Evolutionary conservation across 345 rosid genomes (phyloP), one percentile per base, ranked within the genome.

Genomic region (Eucalyptus rudis): DNA sequence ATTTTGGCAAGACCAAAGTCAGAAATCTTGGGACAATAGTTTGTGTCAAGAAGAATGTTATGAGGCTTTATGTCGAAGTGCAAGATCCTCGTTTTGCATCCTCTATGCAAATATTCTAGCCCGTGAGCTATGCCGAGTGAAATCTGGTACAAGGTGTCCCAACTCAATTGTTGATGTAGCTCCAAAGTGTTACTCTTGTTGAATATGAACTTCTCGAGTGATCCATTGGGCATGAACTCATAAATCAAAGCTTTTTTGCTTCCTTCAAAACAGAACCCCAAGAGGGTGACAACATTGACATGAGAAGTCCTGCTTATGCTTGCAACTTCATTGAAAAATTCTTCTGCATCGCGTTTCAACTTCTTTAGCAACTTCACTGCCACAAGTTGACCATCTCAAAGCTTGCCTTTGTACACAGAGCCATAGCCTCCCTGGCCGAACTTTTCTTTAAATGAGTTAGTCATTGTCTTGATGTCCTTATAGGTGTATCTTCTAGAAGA

Each of bases 41-140:
- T 89, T 88, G 86, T 86, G 3, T 94, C 95, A 15, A 94, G 87
- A 79, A 94, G 93, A 88, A 94, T 92, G 76, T 93, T 94, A 0
- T 91, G 93, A 27, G 96, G 94, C 58, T 95, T 95, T 89, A 94
- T 92, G 86, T 94, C 93, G 1, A 93, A 94, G 86, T 94, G 93
- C 36, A 66, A 66, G 79, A 66, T 66, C 7, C 22, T 66, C 1
- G 11, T 31, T 10, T 66, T 93, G 88, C 94, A 93, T 14, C 93
- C 94, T 29, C 81, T 87, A 68, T 94, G 96, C 86, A 94, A 88
- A 68, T 93, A 93, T 88, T 93, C 93, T 3, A 93, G 88, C 33
- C 95, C 94, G 3, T 87, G 86, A 40, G 94, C 94, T 17, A 92
- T 87, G 62, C 94, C 94, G 1, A 89, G 24, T 0, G 90, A 87